A percentile compares a stretch with the other conserved stretches of the same genome.
Evolutionary conservation across 768 basidiomycete genomes (phyloP).

Genomic region (Plicaturopsis crispa): DNA sequence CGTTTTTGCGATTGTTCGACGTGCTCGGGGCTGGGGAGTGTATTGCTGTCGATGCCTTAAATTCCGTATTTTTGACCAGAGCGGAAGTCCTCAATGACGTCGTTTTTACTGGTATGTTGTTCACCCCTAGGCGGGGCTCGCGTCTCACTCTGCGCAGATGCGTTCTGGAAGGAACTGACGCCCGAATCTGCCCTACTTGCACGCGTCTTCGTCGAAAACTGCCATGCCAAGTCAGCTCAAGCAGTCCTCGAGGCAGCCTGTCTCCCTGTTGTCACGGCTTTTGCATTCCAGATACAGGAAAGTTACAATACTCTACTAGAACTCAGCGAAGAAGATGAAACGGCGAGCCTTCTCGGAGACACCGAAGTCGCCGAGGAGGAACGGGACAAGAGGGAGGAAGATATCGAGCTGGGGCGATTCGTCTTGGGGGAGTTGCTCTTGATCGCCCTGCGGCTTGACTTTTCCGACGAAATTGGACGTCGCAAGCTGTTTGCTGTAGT

Average conservation of each 20-base stretch:
- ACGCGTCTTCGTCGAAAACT: slow-evolving; percentile 78
- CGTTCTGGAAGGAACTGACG: slow-evolving; percentile 63
- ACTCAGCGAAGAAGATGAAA: slow-evolving; percentile 12
- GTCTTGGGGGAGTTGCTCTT: slow-evolving; percentile 74
- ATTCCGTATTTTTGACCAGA: slow-evolving; percentile 61
- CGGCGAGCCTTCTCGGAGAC: not conserved
- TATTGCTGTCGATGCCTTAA: slow-evolving; percentile 68
- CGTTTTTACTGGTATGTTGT: slow-evolving; percentile 56
- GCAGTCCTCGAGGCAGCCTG: slow-evolving; percentile 48
- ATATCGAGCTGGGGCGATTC: slow-evolving; percentile 46
- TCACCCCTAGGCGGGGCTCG: not conserved
- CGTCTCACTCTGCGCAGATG: slow-evolving; percentile 32
- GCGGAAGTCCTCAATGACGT: slow-evolving; percentile 60
- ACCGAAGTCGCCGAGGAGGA: slow-evolving; percentile 34
- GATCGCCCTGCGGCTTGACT: slow-evolving; percentile 77
- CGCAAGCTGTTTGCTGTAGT: slow-evolving; percentile 82
- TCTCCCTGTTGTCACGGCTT: slow-evolving; percentile 77
- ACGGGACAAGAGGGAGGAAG: slow-evolving; percentile 36
- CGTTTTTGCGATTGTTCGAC: slow-evolving; percentile 54
- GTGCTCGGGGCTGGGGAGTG: slow-evolving; percentile 33
- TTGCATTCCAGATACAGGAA: slow-evolving; percentile 70
- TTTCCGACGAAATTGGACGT: slow-evolving; percentile 86
- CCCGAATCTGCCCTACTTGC: slow-evolving; percentile 77
- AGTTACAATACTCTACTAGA: slow-evolving; percentile 61
- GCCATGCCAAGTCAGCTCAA: slow-evolving; percentile 53